These are phyloP conservation scores for Malus fusca DNA, from an alignment of 306 rosid species.

Conservation along the genomic window DNA sequence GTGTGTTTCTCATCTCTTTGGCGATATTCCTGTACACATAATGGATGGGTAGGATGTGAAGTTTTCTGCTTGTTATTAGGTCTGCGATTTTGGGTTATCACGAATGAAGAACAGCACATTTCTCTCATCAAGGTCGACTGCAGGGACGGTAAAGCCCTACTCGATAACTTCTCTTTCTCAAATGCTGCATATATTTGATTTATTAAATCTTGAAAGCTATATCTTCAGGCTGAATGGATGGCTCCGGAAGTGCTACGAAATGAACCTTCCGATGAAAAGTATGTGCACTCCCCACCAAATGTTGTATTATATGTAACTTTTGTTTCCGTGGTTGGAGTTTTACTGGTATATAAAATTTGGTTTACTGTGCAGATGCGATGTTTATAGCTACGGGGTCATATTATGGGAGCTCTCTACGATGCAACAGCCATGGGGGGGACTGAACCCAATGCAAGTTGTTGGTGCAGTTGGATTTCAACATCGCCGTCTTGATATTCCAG, in stretches of 20 bases:
- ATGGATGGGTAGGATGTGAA: conserved; percentile 1
- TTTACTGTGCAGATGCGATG: conserved; percentile 63
- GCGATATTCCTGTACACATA: neutral
- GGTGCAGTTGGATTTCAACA: conserved; percentile 99
- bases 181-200: neutral
- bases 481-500: conserved; percentile 98
- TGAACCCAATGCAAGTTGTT: conserved; percentile 99
- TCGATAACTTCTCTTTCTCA: neutral
- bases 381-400: conserved; percentile 92
- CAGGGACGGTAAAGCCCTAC: conserved; percentile 76
- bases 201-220: conserved; percentile 1
- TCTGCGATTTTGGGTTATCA: conserved; percentile 93
- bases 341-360: conserved; percentile 11
- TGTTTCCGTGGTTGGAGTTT: neutral
- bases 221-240: conserved; percentile 99
- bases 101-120: conserved; percentile 88
- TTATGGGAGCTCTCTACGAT: conserved; percentile 90
- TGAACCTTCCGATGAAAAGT: conserved; percentile 98
- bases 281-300: conserved; percentile 14
- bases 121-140: conserved; percentile 96
- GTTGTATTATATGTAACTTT: conserved; percentile 9
- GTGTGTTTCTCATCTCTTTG: conserved; percentile 25
- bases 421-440: conserved; percentile 99
- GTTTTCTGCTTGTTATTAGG: conserved; percentile 39
- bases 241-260: conserved; percentile 98